A percentile compares a stretch with the other conserved stretches of the same genome.
Evolutionary conservation across 1,139 yeast species (phyloP).

Genomic region (Magnusiomyces magnusii): DNA sequence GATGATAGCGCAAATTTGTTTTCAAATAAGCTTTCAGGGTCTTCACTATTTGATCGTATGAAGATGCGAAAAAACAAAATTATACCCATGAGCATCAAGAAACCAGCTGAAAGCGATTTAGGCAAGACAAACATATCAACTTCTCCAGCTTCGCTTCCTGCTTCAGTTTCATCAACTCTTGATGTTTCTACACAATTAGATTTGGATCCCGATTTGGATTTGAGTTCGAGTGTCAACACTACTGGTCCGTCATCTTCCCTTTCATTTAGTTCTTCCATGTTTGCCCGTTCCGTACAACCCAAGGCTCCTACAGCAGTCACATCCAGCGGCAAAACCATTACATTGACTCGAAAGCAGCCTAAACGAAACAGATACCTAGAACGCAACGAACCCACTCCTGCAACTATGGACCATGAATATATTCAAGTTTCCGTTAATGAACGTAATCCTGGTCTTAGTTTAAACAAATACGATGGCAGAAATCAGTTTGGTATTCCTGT

Average conservation of each 20-base stretch:
- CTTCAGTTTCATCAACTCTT: background rate
- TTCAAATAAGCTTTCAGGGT: background rate
- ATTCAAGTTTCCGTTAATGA: background rate
- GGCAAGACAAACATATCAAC: background rate
- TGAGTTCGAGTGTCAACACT: background rate
- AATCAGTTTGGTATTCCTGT: constrained; percentile 7
- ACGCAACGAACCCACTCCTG: background rate
- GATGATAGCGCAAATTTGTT: background rate
- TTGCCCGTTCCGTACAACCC: background rate
- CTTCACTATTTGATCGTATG: background rate
- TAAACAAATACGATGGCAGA: background rate
- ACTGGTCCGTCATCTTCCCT: background rate
- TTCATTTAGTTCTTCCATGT: background rate
- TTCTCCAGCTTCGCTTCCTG: background rate
- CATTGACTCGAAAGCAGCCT: background rate
- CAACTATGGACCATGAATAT: background rate
- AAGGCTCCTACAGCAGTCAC: background rate
- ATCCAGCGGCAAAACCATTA: background rate
- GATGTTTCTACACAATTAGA: background rate
- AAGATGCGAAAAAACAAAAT: background rate
- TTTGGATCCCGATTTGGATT: background rate
- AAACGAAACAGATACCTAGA: background rate
- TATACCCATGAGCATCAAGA: background rate
- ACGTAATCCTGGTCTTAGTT: background rate
- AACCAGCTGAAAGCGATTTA: too few species aligned